A percentile compares a stretch with the other conserved stretches of the same genome.
These are phyloP conservation scores for Pyronema domesticum DNA, from an alignment of 495 filamentous ascomycete genomes.

Conservation along the genomic window DNA sequence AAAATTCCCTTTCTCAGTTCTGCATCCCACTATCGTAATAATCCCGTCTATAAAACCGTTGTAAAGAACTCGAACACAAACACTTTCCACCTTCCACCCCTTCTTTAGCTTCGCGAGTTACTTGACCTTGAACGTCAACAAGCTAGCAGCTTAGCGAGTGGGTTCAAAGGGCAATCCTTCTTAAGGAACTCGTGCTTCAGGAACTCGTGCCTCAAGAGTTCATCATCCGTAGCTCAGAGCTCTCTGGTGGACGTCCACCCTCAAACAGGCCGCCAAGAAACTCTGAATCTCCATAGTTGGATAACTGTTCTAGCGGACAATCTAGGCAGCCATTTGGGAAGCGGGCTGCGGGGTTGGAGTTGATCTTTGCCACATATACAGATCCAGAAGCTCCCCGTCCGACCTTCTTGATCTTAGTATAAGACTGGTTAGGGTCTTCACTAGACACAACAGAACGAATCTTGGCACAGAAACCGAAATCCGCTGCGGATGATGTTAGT, in stretches of 20 bases:
- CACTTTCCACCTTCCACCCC: slow-evolving; percentile 9
- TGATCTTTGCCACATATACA: slow-evolving; percentile 90
- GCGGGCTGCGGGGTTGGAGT: slow-evolving; percentile 45
- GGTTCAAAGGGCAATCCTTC: slow-evolving; percentile 60
- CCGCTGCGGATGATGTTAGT: slow-evolving; percentile 38
- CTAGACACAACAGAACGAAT: slow-evolving; percentile 85
- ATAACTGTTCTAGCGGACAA: slow-evolving; percentile 33
- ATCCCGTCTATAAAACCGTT: too few species aligned
- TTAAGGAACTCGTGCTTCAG: slow-evolving; percentile 61
- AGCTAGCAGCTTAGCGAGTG: slow-evolving; percentile 66
- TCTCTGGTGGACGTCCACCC: slow-evolving; percentile 86
- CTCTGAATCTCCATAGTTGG: slow-evolving; percentile 91
- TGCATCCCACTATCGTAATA: too few species aligned
- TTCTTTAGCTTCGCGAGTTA: slow-evolving; percentile 16
- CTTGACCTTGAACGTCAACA: slow-evolving; percentile 55
- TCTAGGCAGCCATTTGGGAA: slow-evolving; percentile 21
- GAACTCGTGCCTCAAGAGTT: too few species aligned
- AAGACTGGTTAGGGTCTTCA: slow-evolving; percentile 75
- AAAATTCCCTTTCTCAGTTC: too few species aligned
- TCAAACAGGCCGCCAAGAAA: slow-evolving; percentile 87
- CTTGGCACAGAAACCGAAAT: slow-evolving; percentile 98
- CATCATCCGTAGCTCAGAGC: slow-evolving; percentile 79
- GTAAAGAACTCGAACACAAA: too few species aligned
- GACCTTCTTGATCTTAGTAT: slow-evolving; percentile 98
- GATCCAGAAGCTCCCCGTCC: slow-evolving; percentile 95